A percentile compares a stretch with the other conserved stretches of the same genome.
phyloP scores from a whole-genome alignment of 2,329 filamentous ascomycete species.

The Aspergillus udagawae region DNA sequence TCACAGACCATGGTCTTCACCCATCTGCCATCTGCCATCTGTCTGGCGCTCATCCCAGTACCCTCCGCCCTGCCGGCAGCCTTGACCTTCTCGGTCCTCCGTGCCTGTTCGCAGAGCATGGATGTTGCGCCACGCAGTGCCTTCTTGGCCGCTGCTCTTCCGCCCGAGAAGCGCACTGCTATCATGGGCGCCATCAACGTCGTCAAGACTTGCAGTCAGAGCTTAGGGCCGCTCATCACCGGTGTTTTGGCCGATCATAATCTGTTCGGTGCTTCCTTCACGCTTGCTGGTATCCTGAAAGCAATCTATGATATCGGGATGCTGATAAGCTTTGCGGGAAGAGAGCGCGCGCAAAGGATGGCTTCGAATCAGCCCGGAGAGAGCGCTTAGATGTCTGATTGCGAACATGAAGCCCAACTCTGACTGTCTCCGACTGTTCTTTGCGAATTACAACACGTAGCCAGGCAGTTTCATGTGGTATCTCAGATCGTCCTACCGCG shows the following conservation, averaged over 20 bases:
- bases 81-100: slow-evolving; percentile 58
- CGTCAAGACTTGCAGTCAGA: slow-evolving; percentile 62
- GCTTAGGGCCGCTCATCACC: slow-evolving; percentile 59
- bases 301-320: slow-evolving; percentile 58
- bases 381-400: neutral
- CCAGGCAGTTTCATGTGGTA: neutral
- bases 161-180: slow-evolving; percentile 63
- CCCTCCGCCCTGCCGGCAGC: slow-evolving; percentile 52
- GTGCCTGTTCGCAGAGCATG: slow-evolving; percentile 63
- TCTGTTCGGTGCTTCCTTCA: slow-evolving; percentile 60
- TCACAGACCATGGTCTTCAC: slow-evolving; percentile 69
- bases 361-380: neutral
- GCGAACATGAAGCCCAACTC: neutral
- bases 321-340: slow-evolving; percentile 46
- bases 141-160: slow-evolving; percentile 63
- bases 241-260: slow-evolving; percentile 57
- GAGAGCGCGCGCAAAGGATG: slow-evolving; percentile 13
- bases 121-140: slow-evolving; percentile 67
- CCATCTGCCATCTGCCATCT: slow-evolving; percentile 65
- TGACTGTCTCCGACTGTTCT: neutral
- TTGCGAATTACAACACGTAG: neutral
- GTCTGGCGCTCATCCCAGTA: slow-evolving; percentile 59
- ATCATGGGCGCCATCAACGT: slow-evolving; percentile 69
- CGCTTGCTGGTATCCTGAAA: slow-evolving; percentile 61
- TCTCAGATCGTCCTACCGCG: neutral